A percentile compares a stretch with the other conserved stretches of the same genome.
These are phyloP conservation scores for Trichoderma pleuroti DNA, from an alignment of 2,329 filamentous ascomycete species.

Conservation along the genomic window DNA sequence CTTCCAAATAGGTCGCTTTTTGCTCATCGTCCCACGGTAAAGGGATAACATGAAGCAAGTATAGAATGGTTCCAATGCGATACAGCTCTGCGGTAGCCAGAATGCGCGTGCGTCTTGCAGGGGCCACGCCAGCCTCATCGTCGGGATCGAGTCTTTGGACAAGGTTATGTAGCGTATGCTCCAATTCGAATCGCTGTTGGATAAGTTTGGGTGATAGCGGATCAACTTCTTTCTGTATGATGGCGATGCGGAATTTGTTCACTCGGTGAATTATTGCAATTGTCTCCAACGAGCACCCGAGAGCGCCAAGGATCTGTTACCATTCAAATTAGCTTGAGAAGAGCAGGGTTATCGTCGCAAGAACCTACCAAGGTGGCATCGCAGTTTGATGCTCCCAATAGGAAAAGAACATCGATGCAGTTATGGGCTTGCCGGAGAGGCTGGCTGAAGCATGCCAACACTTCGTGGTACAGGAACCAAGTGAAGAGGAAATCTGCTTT, in stretches of 20 bases:
- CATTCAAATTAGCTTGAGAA: neutral
- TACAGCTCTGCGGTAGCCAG: slow-evolving; percentile 49
- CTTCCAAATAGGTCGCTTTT: slow-evolving; percentile 28
- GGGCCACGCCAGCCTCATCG: slow-evolving; percentile 25
- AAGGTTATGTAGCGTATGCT: slow-evolving; percentile 15
- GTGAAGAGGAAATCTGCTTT: slow-evolving; percentile 40
- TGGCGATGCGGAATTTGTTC: slow-evolving; percentile 34
- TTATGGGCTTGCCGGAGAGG: slow-evolving; percentile 23
- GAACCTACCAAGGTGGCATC: slow-evolving; percentile 18
- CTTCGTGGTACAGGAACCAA: slow-evolving; percentile 48
- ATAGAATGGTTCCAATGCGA: slow-evolving; percentile 45
- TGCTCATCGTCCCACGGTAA: slow-evolving; percentile 18
- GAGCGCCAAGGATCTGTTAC: slow-evolving; percentile 43
- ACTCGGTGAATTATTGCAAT: slow-evolving; percentile 42
- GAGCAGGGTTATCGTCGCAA: neutral
- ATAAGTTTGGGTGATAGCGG: slow-evolving; percentile 21
- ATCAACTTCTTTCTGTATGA: slow-evolving; percentile 10
- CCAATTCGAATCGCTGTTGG: slow-evolving; percentile 21
- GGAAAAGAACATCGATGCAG: slow-evolving; percentile 12
- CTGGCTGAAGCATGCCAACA: slow-evolving; percentile 43
- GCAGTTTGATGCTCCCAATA: slow-evolving; percentile 8
- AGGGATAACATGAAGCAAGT: slow-evolving; percentile 36
- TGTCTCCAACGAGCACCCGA: slow-evolving; percentile 46
- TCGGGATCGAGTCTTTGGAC: slow-evolving; percentile 17
- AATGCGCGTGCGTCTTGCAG: slow-evolving; percentile 32